Evolutionary conservation across 176 grass and related monocot species (phyloP), one percentile per base, ranked within the genome.

Genomic region (Phyllostachys edulis): DNA sequence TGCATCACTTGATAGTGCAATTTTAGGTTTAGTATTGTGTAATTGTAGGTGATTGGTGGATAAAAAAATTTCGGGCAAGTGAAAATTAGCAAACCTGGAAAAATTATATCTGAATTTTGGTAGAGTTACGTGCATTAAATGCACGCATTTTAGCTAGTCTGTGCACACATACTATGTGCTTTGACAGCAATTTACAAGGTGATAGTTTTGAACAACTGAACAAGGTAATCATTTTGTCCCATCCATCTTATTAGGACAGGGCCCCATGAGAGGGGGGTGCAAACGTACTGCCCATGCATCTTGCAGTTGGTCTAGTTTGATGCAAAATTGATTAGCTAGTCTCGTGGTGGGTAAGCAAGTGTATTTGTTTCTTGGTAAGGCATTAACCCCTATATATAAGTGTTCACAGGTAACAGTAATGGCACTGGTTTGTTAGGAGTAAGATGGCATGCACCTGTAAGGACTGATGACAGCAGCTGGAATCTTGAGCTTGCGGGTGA

Each of bases 401-500:
- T 57, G 66, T 56, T 41, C 7, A 18, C 84, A 71, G 55, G 55
- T 66, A 65, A 77, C 64, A 47, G 83, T 70, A 79, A 79, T 11
- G 59, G 20, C 59, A 47, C 17, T 26, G 14, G 26, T 54, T 56
- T 38, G 71, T 71, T 42, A 20, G 45, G 76, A 32, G 34, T 63
- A 64, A 72, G 46, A 74, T 37, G 61, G 70, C 46, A 10, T 8
- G 7, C 7, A 94, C 95, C 95, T 91, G 83, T 98, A 98, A 51
- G 96, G 96, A 71, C 96, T 98, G 85, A 98, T 93, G 63, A 95
- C 69, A 6, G 85, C 96, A 9, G 96, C 93, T 7, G 93, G 93
- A 63, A 98, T 90, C 88, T 63, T 90, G 41, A 98, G 86, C 72
- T 98, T 98, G 50, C 96, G 96, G 40, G 96, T 98, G 32, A 98